phyloP scores from a whole-genome alignment of 108 stramenopile species.

The Cylindrotheca fusiformis region DNA sequence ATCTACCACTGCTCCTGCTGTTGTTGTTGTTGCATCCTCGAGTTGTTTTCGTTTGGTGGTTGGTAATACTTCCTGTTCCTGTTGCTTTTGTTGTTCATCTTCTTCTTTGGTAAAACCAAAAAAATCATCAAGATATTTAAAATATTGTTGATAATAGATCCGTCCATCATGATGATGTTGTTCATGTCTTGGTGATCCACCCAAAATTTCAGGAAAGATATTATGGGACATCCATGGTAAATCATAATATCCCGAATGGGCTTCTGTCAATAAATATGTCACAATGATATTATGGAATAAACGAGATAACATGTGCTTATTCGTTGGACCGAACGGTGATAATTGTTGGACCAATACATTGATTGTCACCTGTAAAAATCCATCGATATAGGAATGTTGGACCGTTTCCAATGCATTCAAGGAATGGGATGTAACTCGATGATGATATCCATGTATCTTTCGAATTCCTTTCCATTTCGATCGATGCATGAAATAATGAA shows the following conservation, averaged over 20 bases:
- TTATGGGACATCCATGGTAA: constrained; percentile 18
- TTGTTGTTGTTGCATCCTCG: no score
- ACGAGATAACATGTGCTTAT: constrained; percentile 35
- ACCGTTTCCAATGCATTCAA: constrained; percentile 32
- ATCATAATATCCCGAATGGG: constrained; percentile 27
- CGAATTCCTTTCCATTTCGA: neutral
- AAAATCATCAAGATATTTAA: constrained; percentile 39
- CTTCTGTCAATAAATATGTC: constrained; percentile 33
- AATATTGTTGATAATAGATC: constrained; percentile 41
- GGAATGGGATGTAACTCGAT: constrained; percentile 1
- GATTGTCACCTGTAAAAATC: constrained; percentile 38
- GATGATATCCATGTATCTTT: constrained; percentile 29
- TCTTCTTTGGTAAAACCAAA: constrained; percentile 15
- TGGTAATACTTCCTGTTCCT: no score
- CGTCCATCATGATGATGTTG: constrained; percentile 31
- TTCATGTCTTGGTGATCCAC: constrained; percentile 27
- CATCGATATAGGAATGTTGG: constrained; percentile 51
- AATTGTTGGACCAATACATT: constrained; percentile 47
- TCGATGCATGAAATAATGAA: constrained; percentile 33
- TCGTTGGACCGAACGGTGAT: constrained; percentile 23
- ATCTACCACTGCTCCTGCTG: no score
- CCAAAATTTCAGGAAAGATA: constrained; percentile 14
- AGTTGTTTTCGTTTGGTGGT: no score
- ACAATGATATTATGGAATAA: constrained; percentile 46
- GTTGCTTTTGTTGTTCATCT: neutral